These are phyloP conservation scores for Arthrobotrys entomopaga DNA, from an alignment of 2,329 filamentous ascomycete genomes.

Conservation along the genomic window DNA sequence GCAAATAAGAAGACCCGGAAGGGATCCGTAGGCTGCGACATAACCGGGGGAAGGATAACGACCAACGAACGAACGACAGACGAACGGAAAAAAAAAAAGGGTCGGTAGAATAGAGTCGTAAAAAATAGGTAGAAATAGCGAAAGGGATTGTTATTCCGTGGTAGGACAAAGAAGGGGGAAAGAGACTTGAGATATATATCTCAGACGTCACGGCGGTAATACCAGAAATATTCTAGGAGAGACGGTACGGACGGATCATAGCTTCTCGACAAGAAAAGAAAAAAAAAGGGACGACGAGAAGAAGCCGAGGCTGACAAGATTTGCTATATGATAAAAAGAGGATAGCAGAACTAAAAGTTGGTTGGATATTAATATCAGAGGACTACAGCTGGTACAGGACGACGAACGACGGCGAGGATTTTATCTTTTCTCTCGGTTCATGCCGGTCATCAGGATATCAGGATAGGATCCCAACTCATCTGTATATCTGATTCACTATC, in stretches of 20 bases:
- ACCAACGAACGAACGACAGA: not conserved
- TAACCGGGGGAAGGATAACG: too few species aligned
- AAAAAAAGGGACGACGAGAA: not conserved
- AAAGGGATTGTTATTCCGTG: slow-evolving; percentile 6
- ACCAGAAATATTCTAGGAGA: slow-evolving; percentile 9
- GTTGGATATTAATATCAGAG: not conserved
- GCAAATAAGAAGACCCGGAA: too few species aligned
- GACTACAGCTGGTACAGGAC: too few species aligned
- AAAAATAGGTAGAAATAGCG: too few species aligned
- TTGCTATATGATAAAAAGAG: not conserved
- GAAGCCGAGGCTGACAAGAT: slow-evolving; percentile 30
- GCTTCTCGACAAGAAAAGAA: not conserved
- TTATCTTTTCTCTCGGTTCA: not conserved
- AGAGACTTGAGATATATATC: not conserved
- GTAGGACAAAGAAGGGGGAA: slow-evolving; percentile 41
- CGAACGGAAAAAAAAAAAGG: not conserved
- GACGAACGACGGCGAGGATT: not conserved
- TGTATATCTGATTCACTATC: not conserved
- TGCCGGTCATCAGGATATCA: not conserved
- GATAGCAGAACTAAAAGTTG: not conserved
- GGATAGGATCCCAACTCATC: not conserved
- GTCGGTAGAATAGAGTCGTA: not conserved
- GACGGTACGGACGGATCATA: slow-evolving; percentile 19
- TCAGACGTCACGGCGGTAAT: slow-evolving; percentile 32
- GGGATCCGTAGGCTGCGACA: too few species aligned